Evolutionary conservation across 2,329 filamentous ascomycete species (phyloP).

Genomic region (Fusarium sp.): DNA sequence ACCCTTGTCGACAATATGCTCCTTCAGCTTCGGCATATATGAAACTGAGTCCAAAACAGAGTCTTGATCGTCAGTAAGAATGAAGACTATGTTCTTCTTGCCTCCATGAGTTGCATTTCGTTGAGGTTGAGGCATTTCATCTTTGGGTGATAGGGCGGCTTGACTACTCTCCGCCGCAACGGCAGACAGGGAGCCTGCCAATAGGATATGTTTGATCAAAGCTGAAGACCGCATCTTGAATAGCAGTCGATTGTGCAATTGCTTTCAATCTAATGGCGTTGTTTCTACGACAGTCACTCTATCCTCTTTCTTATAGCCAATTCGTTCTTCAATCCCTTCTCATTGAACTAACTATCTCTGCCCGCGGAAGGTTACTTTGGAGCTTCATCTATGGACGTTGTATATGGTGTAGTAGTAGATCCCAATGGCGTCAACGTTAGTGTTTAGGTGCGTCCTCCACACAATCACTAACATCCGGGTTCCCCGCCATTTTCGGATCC

Average conservation of each 20-base stretch:
- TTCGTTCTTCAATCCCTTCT: no score
- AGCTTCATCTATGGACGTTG: background rate
- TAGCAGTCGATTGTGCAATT: background rate
- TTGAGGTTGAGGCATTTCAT: background rate
- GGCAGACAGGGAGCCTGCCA: background rate
- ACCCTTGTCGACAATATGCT: slow-evolving; percentile 67
- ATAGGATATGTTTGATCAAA: slow-evolving; percentile 7
- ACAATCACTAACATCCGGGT: slow-evolving; percentile 30
- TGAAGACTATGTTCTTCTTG: slow-evolving; percentile 69
- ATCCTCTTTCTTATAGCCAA: background rate
- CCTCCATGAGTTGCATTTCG: background rate
- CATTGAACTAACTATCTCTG: no score
- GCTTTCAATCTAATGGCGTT: background rate
- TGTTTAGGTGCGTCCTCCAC: accelerated
- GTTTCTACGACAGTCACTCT: background rate
- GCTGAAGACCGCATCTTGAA: slow-evolving; percentile 20
- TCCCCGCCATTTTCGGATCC: background rate
- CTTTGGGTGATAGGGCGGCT: background rate
- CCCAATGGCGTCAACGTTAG: slow-evolving; percentile 43
- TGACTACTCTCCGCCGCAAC: slow-evolving; percentile 1
- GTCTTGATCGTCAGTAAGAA: slow-evolving; percentile 77
- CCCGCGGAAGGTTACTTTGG: background rate
- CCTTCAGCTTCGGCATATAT: slow-evolving; percentile 68
- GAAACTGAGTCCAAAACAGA: slow-evolving; percentile 68
- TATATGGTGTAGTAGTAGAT: slow-evolving; percentile 28